Percentiles rank a stretch among this genome's conserved stretches.
These are phyloP conservation scores for Oryza rufipogon DNA, from an alignment of 176 grass and related monocot species.

Conservation along the genomic window DNA sequence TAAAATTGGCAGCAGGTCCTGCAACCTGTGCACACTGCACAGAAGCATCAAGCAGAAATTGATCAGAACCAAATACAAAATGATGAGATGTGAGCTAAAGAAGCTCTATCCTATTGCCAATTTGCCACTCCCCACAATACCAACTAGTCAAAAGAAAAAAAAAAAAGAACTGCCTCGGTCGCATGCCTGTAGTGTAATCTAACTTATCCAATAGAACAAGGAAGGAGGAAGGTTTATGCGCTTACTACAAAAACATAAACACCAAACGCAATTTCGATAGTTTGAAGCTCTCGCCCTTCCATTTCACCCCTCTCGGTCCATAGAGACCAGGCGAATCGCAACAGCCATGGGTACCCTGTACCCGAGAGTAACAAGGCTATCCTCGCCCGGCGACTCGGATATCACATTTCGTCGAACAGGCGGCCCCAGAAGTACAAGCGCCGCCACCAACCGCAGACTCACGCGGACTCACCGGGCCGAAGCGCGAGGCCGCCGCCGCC, in stretches of 20 bases:
- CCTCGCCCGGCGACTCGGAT: not conserved
- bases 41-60: conserved; percentile 25
- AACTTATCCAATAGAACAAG: not conserved
- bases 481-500: conserved; percentile 10
- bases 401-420: conserved; percentile 33
- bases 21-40: conserved; percentile 40
- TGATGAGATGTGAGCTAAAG: not conserved
- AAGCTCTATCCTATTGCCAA: not conserved
- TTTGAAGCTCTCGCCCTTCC: not conserved
- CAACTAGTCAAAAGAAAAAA: not conserved
- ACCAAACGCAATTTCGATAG: not conserved
- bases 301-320: not conserved
- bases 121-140: not conserved
- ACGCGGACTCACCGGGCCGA: conserved; percentile 41
- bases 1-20: conserved; percentile 33
- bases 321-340: not conserved
- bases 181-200: not conserved
- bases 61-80: conserved; percentile 21
- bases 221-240: not conserved
- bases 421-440: not conserved
- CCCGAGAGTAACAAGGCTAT: not conserved
- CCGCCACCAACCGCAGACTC: not conserved
- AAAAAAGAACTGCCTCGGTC: too few relatives aligned
- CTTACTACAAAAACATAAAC: not conserved
- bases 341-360: not conserved